These are phyloP conservation scores for Pseudogymnoascus sp. DNA, from an alignment of 2,329 filamentous ascomycete genomes.

Conservation along the genomic window DNA sequence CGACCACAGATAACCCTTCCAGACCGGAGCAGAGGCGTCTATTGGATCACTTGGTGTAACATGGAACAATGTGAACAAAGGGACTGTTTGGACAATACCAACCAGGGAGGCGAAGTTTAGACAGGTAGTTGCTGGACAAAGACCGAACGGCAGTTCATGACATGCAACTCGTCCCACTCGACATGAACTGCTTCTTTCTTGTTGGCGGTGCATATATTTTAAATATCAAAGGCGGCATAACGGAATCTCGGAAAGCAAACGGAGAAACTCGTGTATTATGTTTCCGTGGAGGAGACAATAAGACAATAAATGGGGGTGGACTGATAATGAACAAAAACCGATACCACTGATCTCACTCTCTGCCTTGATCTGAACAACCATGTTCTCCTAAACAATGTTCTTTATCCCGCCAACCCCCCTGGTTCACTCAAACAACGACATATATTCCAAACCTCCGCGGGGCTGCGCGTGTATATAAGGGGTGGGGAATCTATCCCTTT, in stretches of 20 bases:
- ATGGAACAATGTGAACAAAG: background rate
- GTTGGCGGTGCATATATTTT: background rate
- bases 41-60: background rate
- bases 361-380: background rate
- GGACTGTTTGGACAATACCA: background rate
- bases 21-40: background rate
- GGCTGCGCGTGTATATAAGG: background rate
- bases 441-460: background rate
- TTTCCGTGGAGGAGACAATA: background rate
- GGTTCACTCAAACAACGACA: background rate
- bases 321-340: background rate
- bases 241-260: background rate
- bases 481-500: background rate
- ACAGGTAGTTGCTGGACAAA: background rate
- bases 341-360: background rate
- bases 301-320: background rate
- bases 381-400: background rate
- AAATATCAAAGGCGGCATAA: background rate
- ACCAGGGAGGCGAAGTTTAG: background rate
- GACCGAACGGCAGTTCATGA: background rate
- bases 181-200: conserved; percentile 39
- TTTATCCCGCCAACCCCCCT: background rate
- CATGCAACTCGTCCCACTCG: background rate
- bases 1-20: background rate
- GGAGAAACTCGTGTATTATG: background rate